Evolutionary conservation across 2,329 filamentous ascomycete genomes (phyloP).

Genomic region (Eutypella sp.): DNA sequence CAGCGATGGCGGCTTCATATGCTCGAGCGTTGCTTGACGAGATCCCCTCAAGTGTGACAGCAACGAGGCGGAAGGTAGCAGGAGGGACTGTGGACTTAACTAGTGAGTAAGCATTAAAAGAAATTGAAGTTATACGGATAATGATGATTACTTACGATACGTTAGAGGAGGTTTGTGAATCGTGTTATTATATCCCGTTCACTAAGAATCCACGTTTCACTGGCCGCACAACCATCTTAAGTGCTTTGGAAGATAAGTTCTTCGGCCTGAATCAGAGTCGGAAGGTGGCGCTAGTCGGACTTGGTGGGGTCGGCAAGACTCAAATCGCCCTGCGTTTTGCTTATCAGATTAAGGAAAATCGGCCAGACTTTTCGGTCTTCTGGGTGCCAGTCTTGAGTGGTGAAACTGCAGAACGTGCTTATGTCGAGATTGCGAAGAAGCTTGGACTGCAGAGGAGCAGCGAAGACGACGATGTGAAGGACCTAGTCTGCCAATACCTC

Average conservation of each 20-base stretch:
- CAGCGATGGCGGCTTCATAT: conserved; percentile 20
- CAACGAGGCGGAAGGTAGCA: too few species aligned
- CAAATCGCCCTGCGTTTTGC: conserved; percentile 35
- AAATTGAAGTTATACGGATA: too few species aligned
- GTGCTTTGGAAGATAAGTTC: background rate
- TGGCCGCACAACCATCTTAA: background rate
- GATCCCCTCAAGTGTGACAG: too few species aligned
- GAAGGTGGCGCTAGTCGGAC: conserved; percentile 27
- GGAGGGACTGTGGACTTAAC: too few species aligned
- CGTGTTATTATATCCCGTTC: conserved; percentile 2
- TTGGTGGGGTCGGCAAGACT: conserved; percentile 39
- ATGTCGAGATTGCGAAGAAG: conserved; percentile 26
- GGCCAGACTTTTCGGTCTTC: conserved; percentile 34
- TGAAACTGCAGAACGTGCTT: conserved; percentile 36
- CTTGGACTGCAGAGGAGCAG: conserved; percentile 36
- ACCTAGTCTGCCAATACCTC: conserved; percentile 47
- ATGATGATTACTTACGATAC: too few species aligned
- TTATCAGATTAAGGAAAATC: conserved; percentile 29
- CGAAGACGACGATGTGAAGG: conserved; percentile 52
- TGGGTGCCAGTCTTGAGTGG: conserved; percentile 37
- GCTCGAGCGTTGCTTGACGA: too few species aligned
- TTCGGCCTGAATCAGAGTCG: background rate
- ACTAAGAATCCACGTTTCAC: background rate
- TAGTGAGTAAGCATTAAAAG: too few species aligned
- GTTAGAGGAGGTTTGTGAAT: background rate